phyloP scores from a whole-genome alignment of 2,329 filamentous ascomycete genomes.

The Penicillium brasilianum region DNA sequence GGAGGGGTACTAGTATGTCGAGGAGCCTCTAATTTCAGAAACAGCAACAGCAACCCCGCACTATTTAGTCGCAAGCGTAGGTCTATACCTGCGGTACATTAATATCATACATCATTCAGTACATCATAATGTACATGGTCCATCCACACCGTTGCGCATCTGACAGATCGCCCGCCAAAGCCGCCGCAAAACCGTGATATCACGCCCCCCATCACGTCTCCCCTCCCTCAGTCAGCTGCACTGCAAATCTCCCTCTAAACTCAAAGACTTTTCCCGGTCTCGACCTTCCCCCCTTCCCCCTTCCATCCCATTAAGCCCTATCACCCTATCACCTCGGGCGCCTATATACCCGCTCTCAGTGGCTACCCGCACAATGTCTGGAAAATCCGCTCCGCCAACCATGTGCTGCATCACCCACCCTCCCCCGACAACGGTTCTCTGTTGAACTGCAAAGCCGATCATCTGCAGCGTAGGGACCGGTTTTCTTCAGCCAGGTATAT shows the following conservation, averaged over 20 bases:
- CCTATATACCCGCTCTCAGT: conserved; percentile 20
- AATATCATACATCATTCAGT: not conserved
- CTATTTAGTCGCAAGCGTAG: not conserved
- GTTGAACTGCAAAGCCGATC: conserved; percentile 3
- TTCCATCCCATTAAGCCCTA: not conserved
- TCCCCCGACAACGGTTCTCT: not conserved
- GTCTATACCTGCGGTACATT: not conserved
- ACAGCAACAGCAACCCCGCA: not conserved
- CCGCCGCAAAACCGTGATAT: conserved; percentile 15
- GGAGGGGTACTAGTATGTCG: not conserved
- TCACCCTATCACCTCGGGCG: conserved; percentile 17
- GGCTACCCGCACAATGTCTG: conserved; percentile 1
- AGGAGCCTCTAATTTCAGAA: not conserved
- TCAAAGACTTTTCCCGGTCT: conserved; percentile 21
- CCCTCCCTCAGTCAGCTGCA: conserved; percentile 26
- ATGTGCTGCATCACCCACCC: not conserved
- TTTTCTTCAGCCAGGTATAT: conserved; percentile 1
- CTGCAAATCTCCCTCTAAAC: conserved; percentile 20
- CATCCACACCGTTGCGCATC: conserved; percentile 12
- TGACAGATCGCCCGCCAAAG: conserved; percentile 19
- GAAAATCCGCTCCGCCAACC: not conserved
- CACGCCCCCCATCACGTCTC: conserved; percentile 4
- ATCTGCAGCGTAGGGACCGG: not conserved
- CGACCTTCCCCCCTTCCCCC: too few species aligned
- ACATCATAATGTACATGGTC: too few species aligned